Evolutionary conservation across 1,284 basidiomycete genomes (phyloP).

Genomic region (Apiotrichum sp.): DNA sequence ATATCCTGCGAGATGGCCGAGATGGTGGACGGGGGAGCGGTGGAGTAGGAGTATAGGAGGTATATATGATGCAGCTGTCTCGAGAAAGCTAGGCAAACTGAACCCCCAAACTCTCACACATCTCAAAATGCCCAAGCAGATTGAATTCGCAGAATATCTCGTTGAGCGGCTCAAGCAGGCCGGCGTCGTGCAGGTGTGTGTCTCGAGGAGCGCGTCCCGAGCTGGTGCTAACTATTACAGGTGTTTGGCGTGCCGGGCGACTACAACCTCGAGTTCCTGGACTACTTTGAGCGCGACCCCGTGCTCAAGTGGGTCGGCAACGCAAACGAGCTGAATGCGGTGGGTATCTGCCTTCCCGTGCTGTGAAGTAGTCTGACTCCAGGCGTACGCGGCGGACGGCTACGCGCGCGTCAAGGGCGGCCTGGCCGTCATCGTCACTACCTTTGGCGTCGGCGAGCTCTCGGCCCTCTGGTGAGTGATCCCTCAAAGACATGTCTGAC

Average conservation of each 20-base stretch:
- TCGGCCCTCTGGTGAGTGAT: slow-evolving; percentile 56
- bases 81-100: no score
- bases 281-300: slow-evolving; percentile 76
- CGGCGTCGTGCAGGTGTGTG: slow-evolving; percentile 38
- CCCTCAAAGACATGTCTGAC: not conserved
- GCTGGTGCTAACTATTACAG: slow-evolving; percentile 2
- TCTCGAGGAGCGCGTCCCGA: no score
- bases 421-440: slow-evolving; percentile 64
- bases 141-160: slow-evolving; percentile 54
- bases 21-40: no score
- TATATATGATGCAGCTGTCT: no score
- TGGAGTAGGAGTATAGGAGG: no score
- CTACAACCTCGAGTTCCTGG: slow-evolving; percentile 74
- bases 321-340: slow-evolving; percentile 79
- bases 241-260: slow-evolving; percentile 90
- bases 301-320: slow-evolving; percentile 86
- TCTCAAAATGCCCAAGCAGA: not conserved
- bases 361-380: not conserved
- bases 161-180: slow-evolving; percentile 56
- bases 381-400: slow-evolving; percentile 87
- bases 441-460: slow-evolving; percentile 86
- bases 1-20: no score
- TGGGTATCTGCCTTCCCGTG: slow-evolving; percentile 7
- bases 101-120: no score
- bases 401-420: slow-evolving; percentile 79